Percentiles rank a stretch among this genome's conserved stretches.
Conservation (phyloP, 768 basidiomycete genomes). For the Suillus occidentalis region DNA sequence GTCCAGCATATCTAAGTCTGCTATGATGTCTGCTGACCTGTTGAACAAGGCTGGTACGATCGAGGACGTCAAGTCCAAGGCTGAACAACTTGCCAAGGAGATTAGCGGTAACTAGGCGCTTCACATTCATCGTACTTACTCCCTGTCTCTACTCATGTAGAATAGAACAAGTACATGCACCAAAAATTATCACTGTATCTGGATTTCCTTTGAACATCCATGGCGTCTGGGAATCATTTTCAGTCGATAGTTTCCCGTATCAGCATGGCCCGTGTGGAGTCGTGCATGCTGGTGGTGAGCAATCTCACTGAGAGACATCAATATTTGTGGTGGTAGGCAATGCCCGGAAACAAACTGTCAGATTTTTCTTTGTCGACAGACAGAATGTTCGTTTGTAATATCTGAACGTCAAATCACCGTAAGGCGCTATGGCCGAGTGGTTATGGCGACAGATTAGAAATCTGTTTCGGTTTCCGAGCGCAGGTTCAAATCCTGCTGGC, state of each 20-base stretch:
- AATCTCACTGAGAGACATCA: too few relatives aligned
- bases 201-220: neutral
- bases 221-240: neutral
- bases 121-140: constrained; percentile 6
- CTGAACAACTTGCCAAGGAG: constrained; percentile 96
- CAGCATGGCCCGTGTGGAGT: neutral
- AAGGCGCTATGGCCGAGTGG: constrained; percentile 78
- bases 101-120: constrained; percentile 53
- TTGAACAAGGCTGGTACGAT: constrained; percentile 75
- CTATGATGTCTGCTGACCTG: constrained; percentile 3
- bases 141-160: constrained; percentile 5
- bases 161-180: constrained; percentile 15
- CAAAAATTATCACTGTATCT: constrained; percentile 9
- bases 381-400: neutral
- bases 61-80: constrained; percentile 96
- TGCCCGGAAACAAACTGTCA: too few relatives aligned
- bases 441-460: constrained; percentile 80
- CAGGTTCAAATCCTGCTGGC: constrained; percentile 70
- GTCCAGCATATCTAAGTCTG: constrained; percentile 14
- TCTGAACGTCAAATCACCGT: rapidly evolving
- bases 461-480: constrained; percentile 72
- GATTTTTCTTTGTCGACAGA: too few relatives aligned
- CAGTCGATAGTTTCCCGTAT: neutral
- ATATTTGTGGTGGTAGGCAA: too few relatives aligned
- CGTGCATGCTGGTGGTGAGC: neutral